phyloP scores from a whole-genome alignment of 139 green algal genomes.

The Micractinium conductrix region DNA sequence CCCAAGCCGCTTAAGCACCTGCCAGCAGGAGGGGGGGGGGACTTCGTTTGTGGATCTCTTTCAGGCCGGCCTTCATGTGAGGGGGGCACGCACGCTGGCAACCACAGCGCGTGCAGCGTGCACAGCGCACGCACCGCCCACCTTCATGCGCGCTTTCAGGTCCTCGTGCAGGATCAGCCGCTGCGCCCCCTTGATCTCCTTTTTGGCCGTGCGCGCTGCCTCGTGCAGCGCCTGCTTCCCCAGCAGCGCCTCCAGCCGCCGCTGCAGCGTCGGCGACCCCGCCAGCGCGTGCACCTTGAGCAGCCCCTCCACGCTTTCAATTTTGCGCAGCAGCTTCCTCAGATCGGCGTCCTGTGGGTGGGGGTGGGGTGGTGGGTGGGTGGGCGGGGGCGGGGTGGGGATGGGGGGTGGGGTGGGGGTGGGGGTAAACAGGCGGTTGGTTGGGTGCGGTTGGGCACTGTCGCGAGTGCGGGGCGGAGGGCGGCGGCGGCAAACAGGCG shows the following conservation, averaged over 20 bases:
- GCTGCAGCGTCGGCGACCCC: slow-evolving; percentile 23
- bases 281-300: slow-evolving; percentile 61
- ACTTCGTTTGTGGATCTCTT: no score
- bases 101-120: no score
- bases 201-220: slow-evolving; percentile 48
- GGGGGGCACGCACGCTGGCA: no score
- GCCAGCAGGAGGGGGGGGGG: neutral
- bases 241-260: slow-evolving; percentile 50
- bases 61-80: no score
- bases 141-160: slow-evolving; percentile 59
- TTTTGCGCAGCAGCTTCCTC: slow-evolving; percentile 47
- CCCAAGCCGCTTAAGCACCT: slow-evolving; percentile 74
- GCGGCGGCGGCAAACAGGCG: no score
- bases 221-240: slow-evolving; percentile 53
- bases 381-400: no score
- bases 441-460: no score
- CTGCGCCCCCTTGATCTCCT: slow-evolving; percentile 62
- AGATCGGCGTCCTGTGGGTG: slow-evolving; percentile 36
- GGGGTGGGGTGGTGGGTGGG: no score
- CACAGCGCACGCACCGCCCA: no score
- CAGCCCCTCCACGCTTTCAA: slow-evolving; percentile 62
- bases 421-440: no score
- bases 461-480: no score
- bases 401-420: no score
- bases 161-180: slow-evolving; percentile 77